Percentiles rank a stretch among this genome's conserved stretches.
Conservation (phyloP, 2,329 filamentous ascomycete species). For the Fusarium sp. region DNA sequence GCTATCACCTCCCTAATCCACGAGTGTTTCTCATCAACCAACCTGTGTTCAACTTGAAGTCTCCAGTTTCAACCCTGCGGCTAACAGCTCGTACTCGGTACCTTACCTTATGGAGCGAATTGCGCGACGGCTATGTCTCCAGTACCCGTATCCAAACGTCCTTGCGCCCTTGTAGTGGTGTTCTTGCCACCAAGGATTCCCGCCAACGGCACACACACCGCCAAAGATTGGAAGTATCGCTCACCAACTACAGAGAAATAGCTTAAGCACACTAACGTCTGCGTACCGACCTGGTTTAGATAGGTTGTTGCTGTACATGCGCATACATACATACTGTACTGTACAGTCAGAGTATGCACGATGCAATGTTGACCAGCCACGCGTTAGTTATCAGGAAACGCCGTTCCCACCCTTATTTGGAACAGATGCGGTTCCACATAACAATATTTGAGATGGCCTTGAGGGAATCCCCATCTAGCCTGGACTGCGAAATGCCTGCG, state of each 20-base stretch:
- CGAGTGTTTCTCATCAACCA: conserved; percentile 2
- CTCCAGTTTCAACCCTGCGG: conserved; percentile 16
- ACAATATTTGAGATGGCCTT: conserved; percentile 20
- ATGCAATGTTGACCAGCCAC: conserved; percentile 24
- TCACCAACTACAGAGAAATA: conserved; percentile 7
- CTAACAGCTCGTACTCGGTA: conserved; percentile 7
- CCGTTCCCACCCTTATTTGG: conserved; percentile 23
- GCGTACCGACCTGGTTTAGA: conserved; percentile 12
- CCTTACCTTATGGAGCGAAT: conserved; percentile 9
- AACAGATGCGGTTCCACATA: conserved; percentile 24
- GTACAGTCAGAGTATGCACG: conserved; percentile 8
- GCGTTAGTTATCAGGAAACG: conserved; percentile 20
- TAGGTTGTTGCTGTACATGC: neutral
- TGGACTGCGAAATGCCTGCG: conserved; percentile 16
- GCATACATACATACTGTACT: neutral
- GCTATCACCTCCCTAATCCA: conserved; percentile 10
- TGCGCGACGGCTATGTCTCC: conserved; percentile 6
- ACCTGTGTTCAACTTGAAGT: neutral
- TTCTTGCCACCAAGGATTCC: conserved; percentile 28
- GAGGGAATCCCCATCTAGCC: conserved; percentile 18
- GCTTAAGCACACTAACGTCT: conserved; percentile 16
- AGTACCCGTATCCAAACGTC: conserved; percentile 12
- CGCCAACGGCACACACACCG: conserved; percentile 29
- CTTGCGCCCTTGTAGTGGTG: conserved; percentile 13
- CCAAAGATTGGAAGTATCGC: conserved; percentile 15